Conservation (phyloP, 805 yeast genomes). For the Candida pini region DNA sequence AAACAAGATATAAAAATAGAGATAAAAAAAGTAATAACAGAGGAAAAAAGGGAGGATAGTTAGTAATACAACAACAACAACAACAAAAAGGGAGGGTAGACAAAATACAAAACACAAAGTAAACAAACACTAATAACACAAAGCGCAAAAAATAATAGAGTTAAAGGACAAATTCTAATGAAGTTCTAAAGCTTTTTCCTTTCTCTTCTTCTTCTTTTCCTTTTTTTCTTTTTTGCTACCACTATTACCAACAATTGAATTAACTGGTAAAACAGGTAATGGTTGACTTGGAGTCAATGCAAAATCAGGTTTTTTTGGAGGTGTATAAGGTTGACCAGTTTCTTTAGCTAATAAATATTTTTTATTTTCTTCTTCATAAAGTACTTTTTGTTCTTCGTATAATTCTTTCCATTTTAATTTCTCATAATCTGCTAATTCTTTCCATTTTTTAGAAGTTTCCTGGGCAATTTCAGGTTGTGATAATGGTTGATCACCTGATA, state of each 20-base stretch:
- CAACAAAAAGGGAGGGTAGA: background rate
- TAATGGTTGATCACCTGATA: slow-evolving; percentile 54
- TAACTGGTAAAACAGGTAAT: too few relatives aligned
- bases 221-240: slow-evolving; percentile 40
- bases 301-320: slow-evolving; percentile 22
- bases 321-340: slow-evolving; percentile 23
- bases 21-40: background rate
- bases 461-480: slow-evolving; percentile 74
- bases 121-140: slow-evolving; percentile 3
- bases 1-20: too few relatives aligned
- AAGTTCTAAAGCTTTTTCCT: slow-evolving; percentile 25
- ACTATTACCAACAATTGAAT: slow-evolving; percentile 13
- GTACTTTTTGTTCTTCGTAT: slow-evolving; percentile 41
- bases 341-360: slow-evolving; percentile 26
- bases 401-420: slow-evolving; percentile 66
- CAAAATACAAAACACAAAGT: background rate
- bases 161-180: background rate
- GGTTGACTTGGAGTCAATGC: slow-evolving; percentile 20
- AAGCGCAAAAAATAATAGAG: background rate
- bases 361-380: slow-evolving; percentile 27
- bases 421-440: slow-evolving; percentile 59
- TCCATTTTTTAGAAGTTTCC: slow-evolving; percentile 78
- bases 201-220: slow-evolving; percentile 50
- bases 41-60: background rate
- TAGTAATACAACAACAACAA: background rate